Conservation (phyloP, 75 land plant genomes). For the Selaginella tamariscina region DNA sequence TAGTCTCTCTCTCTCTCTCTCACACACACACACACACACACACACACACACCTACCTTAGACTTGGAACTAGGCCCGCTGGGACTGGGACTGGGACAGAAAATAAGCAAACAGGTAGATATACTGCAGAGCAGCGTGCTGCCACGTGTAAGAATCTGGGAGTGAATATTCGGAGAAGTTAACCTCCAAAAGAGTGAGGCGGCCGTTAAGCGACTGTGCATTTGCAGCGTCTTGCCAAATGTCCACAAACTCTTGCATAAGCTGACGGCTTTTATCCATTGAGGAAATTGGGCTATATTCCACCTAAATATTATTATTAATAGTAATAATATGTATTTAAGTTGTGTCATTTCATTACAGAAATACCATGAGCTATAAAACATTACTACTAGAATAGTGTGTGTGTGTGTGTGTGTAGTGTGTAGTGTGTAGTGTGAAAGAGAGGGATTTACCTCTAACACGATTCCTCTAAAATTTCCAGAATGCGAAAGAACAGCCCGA, state of each 20-base stretch:
- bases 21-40: too few species aligned
- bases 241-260: conserved; percentile 76
- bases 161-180: conserved; percentile 58
- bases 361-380: background rate
- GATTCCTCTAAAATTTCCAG: conserved; percentile 70
- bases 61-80: too few species aligned
- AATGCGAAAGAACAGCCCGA: conserved; percentile 42
- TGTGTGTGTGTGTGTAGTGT: background rate
- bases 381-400: background rate
- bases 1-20: too few species aligned
- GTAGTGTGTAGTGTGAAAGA: background rate
- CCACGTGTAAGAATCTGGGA: conserved; percentile 57
- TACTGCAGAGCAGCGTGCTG: conserved; percentile 94
- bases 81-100: conserved; percentile 40
- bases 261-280: conserved; percentile 53
- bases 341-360: background rate
- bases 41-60: too few species aligned
- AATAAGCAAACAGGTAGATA: conserved; percentile 46
- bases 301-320: conserved; percentile 34
- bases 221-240: conserved; percentile 59
- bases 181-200: conserved; percentile 50
- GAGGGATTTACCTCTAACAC: conserved; percentile 58
- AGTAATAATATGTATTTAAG: background rate
- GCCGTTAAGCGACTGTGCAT: conserved; percentile 51
- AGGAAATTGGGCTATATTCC: conserved; percentile 84